These are phyloP conservation scores for Megacollybia marginata DNA, from an alignment of 768 basidiomycete genomes.

Conservation along the genomic window DNA sequence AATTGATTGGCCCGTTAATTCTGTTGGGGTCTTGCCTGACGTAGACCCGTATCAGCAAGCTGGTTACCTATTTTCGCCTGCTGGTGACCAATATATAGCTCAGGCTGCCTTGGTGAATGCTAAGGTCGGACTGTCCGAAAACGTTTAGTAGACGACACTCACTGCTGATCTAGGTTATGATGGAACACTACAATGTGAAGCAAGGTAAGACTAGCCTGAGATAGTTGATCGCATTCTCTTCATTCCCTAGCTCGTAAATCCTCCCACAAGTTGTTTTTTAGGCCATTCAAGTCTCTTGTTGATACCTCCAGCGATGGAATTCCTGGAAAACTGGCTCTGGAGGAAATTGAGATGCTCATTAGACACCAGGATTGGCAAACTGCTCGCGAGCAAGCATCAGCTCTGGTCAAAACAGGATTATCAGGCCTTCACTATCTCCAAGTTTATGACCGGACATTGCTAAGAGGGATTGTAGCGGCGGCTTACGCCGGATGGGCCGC, in stretches of 20 bases:
- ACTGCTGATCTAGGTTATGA: slow-evolving; percentile 36
- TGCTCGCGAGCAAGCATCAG: slow-evolving; percentile 25
- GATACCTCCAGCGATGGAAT: slow-evolving; percentile 16
- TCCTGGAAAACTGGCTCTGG: slow-evolving; percentile 30
- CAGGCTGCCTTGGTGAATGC: slow-evolving; percentile 57
- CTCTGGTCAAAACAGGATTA: slow-evolving; percentile 45
- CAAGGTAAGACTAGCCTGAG: slow-evolving; percentile 42
- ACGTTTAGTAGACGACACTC: background rate
- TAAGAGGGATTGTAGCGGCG: slow-evolving; percentile 57
- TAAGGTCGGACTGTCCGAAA: slow-evolving; percentile 27
- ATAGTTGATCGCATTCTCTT: background rate
- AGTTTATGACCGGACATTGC: slow-evolving; percentile 74
- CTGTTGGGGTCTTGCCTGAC: slow-evolving; percentile 76
- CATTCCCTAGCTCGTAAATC: slow-evolving; percentile 29
- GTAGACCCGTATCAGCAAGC: slow-evolving; percentile 44
- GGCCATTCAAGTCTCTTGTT: slow-evolving; percentile 48
- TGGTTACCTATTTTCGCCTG: slow-evolving; percentile 46
- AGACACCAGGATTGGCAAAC: slow-evolving; percentile 30
- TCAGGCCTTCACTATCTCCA: slow-evolving; percentile 71
- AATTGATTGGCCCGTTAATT: slow-evolving; percentile 71
- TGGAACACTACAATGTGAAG: slow-evolving; percentile 75
- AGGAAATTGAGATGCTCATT: slow-evolving; percentile 37
- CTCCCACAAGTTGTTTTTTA: slow-evolving; percentile 51
- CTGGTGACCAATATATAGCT: slow-evolving; percentile 35
- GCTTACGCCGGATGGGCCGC: slow-evolving; percentile 79